Percentiles rank a stretch among this genome's conserved stretches.
Evolutionary conservation across 179 eudicot species (phyloP).

Genomic region (Sideroxylon spinosum): DNA sequence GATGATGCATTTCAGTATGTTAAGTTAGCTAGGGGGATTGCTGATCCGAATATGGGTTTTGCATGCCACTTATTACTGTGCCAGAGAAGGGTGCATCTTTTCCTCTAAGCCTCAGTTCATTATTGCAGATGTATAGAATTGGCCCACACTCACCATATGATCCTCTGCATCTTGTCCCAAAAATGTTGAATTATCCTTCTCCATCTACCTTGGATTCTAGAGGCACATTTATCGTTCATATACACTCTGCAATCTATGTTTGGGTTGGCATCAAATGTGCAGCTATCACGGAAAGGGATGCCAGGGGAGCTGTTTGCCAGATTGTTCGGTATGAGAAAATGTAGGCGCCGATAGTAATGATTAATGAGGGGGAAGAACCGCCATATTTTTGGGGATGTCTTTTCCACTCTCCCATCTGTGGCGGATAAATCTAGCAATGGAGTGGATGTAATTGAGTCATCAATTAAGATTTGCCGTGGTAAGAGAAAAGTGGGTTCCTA

Average conservation of each 20-base stretch:
- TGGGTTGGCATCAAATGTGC: conserved; percentile 73
- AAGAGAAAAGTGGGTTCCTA: too few relatives aligned
- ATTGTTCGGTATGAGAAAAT: conserved; percentile 66
- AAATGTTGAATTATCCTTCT: conserved; percentile 62
- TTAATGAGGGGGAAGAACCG: too few relatives aligned
- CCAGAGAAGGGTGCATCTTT: conserved; percentile 73
- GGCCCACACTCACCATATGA: conserved; percentile 82
- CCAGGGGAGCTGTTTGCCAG: conserved; percentile 76
- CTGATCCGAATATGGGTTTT: too few relatives aligned
- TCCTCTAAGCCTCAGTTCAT: conserved; percentile 75
- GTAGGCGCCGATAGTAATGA: conserved; percentile 49
- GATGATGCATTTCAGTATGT: too few relatives aligned
- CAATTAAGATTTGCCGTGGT: too few relatives aligned
- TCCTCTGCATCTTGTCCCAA: conserved; percentile 80
- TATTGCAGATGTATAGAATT: conserved; percentile 61
- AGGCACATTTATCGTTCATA: conserved; percentile 67
- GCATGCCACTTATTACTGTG: conserved; percentile 76
- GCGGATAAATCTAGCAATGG: too few relatives aligned
- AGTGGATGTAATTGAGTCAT: too few relatives aligned
- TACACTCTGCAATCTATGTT: conserved; percentile 60
- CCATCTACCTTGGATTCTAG: conserved; percentile 66
- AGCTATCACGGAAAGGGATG: conserved; percentile 60
- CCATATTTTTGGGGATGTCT: too few relatives aligned
- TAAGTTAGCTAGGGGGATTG: too few relatives aligned
- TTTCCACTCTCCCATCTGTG: too few relatives aligned